Evolutionary conservation across 768 basidiomycete species (phyloP), one percentile per base, ranked within the genome.

Genomic region (Gelatoporia subvermispora): DNA sequence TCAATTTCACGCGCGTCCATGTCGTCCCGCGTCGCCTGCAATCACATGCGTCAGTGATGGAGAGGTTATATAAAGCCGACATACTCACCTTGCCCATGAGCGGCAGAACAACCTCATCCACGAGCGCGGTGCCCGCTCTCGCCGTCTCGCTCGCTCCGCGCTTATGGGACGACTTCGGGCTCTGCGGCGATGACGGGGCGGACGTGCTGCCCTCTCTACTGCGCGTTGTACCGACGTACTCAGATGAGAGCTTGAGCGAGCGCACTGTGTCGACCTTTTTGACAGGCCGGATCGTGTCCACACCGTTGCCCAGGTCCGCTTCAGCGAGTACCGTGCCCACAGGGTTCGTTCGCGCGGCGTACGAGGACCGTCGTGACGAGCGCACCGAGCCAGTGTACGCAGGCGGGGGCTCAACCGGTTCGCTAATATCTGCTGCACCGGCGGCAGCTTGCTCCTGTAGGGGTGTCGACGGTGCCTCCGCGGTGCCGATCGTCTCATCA

Each of bases 1-100:
- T 95, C 92, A 1, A 93, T 85, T 57, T 93, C 88, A 41, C 81
- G 76, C 34, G 91, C 90, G 54, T 88, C 88, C 83, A 91, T 91
- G 60, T 91, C 90, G 52, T 90, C 88, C 20, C 73, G 74, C 43
- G 82, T 88, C 24, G 80, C 74, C 88, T 90, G 60, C 13, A 22
- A 17, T 43, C 43, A 43, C 18, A 45, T 9, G 28, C 24, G 17
- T n/a, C n/a, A 39, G 28, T n/a, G n/a, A n/a, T n/a, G n/a, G n/a
- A n/a, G n/a, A n/a, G n/a, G n/a, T n/a, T n/a, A n/a, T n/a, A n/a
- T n/a, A 28, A 13, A 41, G 18, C 47, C 16, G 25, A 16, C 16
- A 20, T 22, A 62, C 81, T 61, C 56, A 93, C 93, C 59, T 78
- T 81, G 59, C 81, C 75, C 46, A 96, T 65, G 21, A 85, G 79